Base-by-base conservation (phyloP, 371 early-diverging fungal species). In the Apophysomyces ossiformis region DNA sequence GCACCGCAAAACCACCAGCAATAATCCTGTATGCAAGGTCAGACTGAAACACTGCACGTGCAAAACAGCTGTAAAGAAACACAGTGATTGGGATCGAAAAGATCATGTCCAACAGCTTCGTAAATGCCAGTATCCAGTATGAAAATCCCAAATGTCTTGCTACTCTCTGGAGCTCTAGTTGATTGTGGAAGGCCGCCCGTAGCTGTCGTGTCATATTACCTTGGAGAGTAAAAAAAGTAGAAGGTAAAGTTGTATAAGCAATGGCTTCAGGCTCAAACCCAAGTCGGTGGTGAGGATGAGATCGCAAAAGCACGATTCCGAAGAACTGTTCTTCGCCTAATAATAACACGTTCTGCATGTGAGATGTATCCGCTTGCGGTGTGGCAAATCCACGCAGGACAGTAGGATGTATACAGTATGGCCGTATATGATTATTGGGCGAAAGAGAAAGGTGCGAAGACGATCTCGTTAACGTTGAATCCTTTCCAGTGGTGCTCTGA, bases 191-290 rank as follows among this genome's bases (percentile, higher is more conserved):
- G 8, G 70, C 61, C 4, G 79, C 71, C 6, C 79, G 72, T 1
- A 83, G 18, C 43, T 70, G 70, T 1, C 84, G 70, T 7, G 63
- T 70, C 63, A 79, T 77, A n/a, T 70, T 67, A 1, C 71, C 79
- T 47, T 81, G 81, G 0, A 83, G 60, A 9, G 73, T 65, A 35
- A 69, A 69, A 37, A 81, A 74, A 7, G 69, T 68, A 36, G 76
- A 77, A 1, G 84, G 79, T 32, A 83, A 32, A 0, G 74, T 77
- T 1, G 73, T 71, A 62, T 79, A 81, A 3, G 73, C 81, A 21
- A 81, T 70, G 1, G 84, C 84, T 37, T 79, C 81, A 7, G 84
- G 81, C 47, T 81, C 84, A 46, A 83, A 83, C 6, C 79, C 84
- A 13, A 83, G 72, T 5, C 73, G 78, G 56, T 75, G 72, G 1